Evolutionary conservation across 257 asterid genomes (phyloP).

Genomic region (Solanum neorickii): DNA sequence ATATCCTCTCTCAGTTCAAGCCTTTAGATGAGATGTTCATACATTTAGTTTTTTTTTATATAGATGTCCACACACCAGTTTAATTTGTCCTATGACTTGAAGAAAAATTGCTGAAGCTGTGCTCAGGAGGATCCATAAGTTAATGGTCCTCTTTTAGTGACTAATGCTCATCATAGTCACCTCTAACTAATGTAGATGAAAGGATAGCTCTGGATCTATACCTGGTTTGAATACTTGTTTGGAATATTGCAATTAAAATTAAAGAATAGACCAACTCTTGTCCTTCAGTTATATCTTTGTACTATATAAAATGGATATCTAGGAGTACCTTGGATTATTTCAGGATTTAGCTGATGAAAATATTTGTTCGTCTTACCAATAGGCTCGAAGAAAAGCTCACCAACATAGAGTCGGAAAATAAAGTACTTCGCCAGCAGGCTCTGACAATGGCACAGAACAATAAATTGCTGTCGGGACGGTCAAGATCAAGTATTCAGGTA

Average conservation of each 20-base stretch:
- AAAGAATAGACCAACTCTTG: not conserved
- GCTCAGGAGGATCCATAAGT: not conserved
- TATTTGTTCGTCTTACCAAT: constrained; percentile 15
- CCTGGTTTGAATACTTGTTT: not conserved
- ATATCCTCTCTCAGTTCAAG: not conserved
- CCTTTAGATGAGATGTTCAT: not conserved
- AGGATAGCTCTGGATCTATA: not conserved
- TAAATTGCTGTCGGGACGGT: constrained; percentile 58
- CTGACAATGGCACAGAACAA: constrained; percentile 84
- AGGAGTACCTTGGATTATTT: not conserved
- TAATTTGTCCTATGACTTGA: not conserved
- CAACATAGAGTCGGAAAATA: constrained; percentile 89
- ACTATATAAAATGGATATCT: not conserved
- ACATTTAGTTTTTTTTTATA: not conserved
- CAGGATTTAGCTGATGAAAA: not conserved
- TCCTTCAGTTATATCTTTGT: not conserved
- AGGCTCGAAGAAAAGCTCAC: constrained; percentile 88
- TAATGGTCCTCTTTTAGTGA: not conserved
- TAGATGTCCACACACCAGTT: not conserved
- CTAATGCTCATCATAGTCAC: not conserved
- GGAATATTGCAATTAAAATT: not conserved
- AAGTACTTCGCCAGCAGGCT: constrained; percentile 71
- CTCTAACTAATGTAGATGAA: not conserved
- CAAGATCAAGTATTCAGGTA: constrained; percentile 94
- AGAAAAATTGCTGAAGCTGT: not conserved